Percentiles rank a stretch among this genome's conserved stretches.
Evolutionary conservation across 768 basidiomycete genomes (phyloP).

Genomic region (Mycena crocata): DNA sequence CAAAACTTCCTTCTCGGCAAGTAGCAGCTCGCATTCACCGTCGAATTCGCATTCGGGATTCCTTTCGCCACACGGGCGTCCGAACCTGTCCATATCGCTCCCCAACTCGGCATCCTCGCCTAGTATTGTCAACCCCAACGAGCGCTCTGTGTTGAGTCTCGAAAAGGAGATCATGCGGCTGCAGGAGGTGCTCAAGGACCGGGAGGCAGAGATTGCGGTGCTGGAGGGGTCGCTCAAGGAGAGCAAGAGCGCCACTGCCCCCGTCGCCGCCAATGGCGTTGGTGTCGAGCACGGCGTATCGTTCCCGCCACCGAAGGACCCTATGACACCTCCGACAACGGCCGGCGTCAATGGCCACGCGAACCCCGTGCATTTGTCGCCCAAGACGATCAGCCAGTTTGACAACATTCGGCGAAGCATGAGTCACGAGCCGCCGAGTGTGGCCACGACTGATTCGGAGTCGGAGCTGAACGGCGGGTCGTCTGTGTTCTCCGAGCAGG

Average conservation of each 20-base stretch:
- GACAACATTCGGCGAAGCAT: slow-evolving; percentile 78
- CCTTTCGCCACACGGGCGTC: slow-evolving; percentile 51
- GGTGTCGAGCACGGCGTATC: not conserved
- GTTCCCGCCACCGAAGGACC: slow-evolving; percentile 3
- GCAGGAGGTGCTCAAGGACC: slow-evolving; percentile 90
- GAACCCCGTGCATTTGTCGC: slow-evolving; percentile 63
- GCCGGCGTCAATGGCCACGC: slow-evolving; percentile 15
- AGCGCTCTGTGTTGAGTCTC: slow-evolving; percentile 85
- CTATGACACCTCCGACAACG: slow-evolving; percentile 12
- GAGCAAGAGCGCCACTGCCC: slow-evolving; percentile 33
- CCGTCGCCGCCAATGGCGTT: slow-evolving; percentile 14
- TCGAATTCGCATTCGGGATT: slow-evolving; percentile 63
- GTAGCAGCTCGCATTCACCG: slow-evolving; percentile 67
- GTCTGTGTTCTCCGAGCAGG: slow-evolving; percentile 60
- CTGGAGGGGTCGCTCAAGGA: slow-evolving; percentile 71
- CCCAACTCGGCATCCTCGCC: slow-evolving; percentile 49
- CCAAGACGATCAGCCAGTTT: slow-evolving; percentile 79
- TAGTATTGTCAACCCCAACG: slow-evolving; percentile 53
- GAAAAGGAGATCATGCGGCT: slow-evolving; percentile 97
- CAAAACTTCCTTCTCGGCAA: slow-evolving; percentile 83
- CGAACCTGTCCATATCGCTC: slow-evolving; percentile 70
- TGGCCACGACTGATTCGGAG: slow-evolving; percentile 52
- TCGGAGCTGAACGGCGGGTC: slow-evolving; percentile 48
- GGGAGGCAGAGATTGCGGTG: slow-evolving; percentile 89
- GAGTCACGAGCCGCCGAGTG: slow-evolving; percentile 52